phyloP scores from a whole-genome alignment of 768 basidiomycete species.

The Leccinum variicolor region DNA sequence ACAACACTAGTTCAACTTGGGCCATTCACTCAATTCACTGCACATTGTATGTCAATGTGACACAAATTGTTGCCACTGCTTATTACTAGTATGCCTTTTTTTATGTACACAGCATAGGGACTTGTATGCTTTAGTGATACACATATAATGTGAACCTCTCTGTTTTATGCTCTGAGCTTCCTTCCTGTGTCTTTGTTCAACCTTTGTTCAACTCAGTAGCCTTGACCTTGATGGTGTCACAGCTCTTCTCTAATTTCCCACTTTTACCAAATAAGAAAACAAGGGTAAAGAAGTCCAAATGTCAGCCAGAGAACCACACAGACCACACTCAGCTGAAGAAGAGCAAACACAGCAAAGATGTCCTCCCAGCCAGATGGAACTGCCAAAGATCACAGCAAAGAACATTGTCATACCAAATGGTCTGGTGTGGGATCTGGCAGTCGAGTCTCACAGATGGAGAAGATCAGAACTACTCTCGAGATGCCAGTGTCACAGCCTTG shows the following conservation, averaged over 20 bases:
- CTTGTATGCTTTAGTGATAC: too few species aligned
- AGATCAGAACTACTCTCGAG: not conserved
- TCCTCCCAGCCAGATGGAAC: not conserved
- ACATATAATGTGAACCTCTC: too few species aligned
- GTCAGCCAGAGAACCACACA: not conserved
- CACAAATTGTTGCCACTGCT: too few species aligned
- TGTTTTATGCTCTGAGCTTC: too few species aligned
- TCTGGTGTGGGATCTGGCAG: not conserved
- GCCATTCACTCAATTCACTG: too few species aligned
- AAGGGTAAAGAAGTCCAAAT: not conserved
- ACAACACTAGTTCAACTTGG: too few species aligned
- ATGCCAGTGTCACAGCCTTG: not conserved
- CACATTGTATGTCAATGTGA: too few species aligned
- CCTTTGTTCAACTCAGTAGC: not conserved
- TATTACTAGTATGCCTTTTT: too few species aligned
- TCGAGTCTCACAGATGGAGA: not conserved
- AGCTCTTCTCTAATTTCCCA: not conserved
- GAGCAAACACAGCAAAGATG: not conserved
- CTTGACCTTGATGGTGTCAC: too few species aligned
- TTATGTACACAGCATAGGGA: too few species aligned
- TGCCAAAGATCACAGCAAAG: not conserved
- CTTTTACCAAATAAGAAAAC: not conserved
- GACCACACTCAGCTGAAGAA: not conserved
- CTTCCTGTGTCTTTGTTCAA: not conserved
- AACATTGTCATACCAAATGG: not conserved